Evolutionary conservation across 1,284 basidiomycete species (phyloP).

Genomic region (Trichosporon sp.): DNA sequence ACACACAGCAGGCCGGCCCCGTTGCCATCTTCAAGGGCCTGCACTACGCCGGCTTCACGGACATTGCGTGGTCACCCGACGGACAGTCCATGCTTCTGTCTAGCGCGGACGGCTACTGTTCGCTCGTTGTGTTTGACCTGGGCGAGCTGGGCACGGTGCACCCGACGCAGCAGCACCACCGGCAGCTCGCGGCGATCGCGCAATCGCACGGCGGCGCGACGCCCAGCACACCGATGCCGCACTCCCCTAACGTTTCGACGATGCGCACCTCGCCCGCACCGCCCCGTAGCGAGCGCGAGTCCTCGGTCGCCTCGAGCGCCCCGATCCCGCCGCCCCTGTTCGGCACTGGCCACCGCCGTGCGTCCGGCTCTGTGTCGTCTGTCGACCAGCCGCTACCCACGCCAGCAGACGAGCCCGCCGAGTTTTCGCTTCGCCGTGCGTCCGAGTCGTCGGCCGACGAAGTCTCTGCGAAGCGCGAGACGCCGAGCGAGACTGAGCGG

Average conservation of each 20-base stretch:
- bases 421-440: constrained; percentile 29
- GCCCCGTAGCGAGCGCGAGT: constrained; percentile 49
- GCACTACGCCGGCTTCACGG: constrained; percentile 97
- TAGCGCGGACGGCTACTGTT: constrained; percentile 96
- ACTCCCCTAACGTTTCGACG: constrained; percentile 59
- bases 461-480: constrained; percentile 15
- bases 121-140: constrained; percentile 73
- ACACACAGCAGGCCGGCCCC: constrained; percentile 93
- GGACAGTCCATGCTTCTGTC: constrained; percentile 90
- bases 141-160: constrained; percentile 85
- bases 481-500: constrained; percentile 56
- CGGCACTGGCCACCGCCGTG: neutral
- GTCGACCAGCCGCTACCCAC: constrained; percentile 44
- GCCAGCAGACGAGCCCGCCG: constrained; percentile 41
- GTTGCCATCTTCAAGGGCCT: constrained; percentile 91
- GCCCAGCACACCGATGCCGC: constrained; percentile 52
- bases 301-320: constrained; percentile 42
- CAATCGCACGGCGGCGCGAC: constrained; percentile 64
- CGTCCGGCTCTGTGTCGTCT: constrained; percentile 38
- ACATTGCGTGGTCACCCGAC: constrained; percentile 94
- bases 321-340: constrained; percentile 36
- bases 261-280: constrained; percentile 49
- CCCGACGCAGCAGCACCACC: constrained; percentile 81
- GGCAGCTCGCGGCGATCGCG: constrained; percentile 83
- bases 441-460: constrained; percentile 28